A percentile compares a stretch with the other conserved stretches of the same genome.
Conservation (phyloP, 805 yeast genomes). For the Wickerhamiella bombiphila region DNA sequence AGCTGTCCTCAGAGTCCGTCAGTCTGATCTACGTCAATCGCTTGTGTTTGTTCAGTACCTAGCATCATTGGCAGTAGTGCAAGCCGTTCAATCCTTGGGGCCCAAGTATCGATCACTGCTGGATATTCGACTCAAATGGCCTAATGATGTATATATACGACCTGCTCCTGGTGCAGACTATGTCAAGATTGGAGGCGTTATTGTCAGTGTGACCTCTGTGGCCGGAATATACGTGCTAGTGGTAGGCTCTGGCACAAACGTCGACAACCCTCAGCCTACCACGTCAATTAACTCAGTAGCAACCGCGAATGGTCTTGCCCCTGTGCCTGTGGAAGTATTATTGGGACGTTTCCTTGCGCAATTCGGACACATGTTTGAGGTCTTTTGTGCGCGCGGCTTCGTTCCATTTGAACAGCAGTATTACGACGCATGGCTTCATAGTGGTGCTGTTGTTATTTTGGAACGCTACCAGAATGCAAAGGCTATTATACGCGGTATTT, state of each 20-base stretch:
- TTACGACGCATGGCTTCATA: constrained; percentile 78
- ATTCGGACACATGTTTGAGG: constrained; percentile 42
- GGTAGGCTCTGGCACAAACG: constrained; percentile 78
- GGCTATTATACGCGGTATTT: constrained; percentile 67
- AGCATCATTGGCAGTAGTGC: constrained; percentile 67
- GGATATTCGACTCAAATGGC: constrained; percentile 91
- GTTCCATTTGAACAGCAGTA: constrained; percentile 51
- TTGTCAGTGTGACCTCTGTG: constrained; percentile 63
- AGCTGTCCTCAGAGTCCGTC: constrained; percentile 46
- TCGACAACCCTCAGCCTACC: constrained; percentile 77
- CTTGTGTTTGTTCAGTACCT: constrained; percentile 80
- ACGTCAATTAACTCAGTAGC: constrained; percentile 65
- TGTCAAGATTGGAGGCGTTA: constrained; percentile 68
- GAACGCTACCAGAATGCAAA: constrained; percentile 35
- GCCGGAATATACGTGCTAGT: constrained; percentile 49
- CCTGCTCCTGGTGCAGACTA: constrained; percentile 22
- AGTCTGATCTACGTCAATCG: constrained; percentile 33
- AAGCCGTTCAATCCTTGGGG: constrained; percentile 53
- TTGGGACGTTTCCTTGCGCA: constrained; percentile 54
- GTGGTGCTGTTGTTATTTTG: constrained; percentile 56
- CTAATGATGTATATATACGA: constrained; percentile 74
- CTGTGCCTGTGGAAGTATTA: constrained; percentile 33
- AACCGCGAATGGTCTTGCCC: constrained; percentile 42
- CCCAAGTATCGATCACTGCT: constrained; percentile 53
- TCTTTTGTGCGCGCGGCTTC: constrained; percentile 52